phyloP scores from a whole-genome alignment of 2,329 filamentous ascomycete species.

The Xylariales sp. region DNA sequence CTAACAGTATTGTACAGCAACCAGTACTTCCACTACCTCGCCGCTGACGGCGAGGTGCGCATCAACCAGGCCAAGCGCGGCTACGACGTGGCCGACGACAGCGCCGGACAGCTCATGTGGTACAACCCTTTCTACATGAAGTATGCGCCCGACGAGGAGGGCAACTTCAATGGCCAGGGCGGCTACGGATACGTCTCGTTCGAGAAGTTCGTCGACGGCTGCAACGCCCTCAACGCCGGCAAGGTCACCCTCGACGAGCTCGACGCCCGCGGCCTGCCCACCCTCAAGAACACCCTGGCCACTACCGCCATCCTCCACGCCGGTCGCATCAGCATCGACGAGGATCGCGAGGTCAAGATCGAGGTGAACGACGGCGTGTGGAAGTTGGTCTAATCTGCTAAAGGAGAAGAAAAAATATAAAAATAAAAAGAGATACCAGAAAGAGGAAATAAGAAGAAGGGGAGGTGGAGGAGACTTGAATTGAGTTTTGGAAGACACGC shows the following conservation, averaged over 20 bases:
- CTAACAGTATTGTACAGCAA: slow-evolving; percentile 40
- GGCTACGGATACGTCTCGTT: slow-evolving; percentile 94
- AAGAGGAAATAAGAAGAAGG: no score
- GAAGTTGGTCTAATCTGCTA: slow-evolving; percentile 50
- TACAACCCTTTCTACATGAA: slow-evolving; percentile 96
- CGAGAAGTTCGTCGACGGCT: slow-evolving; percentile 92
- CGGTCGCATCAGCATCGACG: slow-evolving; percentile 78
- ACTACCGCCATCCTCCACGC: slow-evolving; percentile 91
- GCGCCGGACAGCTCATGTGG: slow-evolving; percentile 67
- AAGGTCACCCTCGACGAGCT: slow-evolving; percentile 68
- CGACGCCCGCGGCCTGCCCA: slow-evolving; percentile 77
- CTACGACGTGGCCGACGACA: slow-evolving; percentile 90
- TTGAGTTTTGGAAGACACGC: no score
- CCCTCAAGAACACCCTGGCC: slow-evolving; percentile 81
- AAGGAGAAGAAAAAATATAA: neutral
- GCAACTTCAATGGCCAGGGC: slow-evolving; percentile 86
- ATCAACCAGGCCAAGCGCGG: slow-evolving; percentile 92
- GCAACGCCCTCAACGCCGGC: slow-evolving; percentile 72
- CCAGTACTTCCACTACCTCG: slow-evolving; percentile 96
- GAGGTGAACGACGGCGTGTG: slow-evolving; percentile 60
- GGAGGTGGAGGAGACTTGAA: no score
- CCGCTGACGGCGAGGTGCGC: slow-evolving; percentile 75
- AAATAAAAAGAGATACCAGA: no score
- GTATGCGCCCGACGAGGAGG: slow-evolving; percentile 90
- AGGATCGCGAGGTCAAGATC: slow-evolving; percentile 74